Evolutionary conservation across 1,139 yeast species (phyloP).

Genomic region (Komagataea norvegica): DNA sequence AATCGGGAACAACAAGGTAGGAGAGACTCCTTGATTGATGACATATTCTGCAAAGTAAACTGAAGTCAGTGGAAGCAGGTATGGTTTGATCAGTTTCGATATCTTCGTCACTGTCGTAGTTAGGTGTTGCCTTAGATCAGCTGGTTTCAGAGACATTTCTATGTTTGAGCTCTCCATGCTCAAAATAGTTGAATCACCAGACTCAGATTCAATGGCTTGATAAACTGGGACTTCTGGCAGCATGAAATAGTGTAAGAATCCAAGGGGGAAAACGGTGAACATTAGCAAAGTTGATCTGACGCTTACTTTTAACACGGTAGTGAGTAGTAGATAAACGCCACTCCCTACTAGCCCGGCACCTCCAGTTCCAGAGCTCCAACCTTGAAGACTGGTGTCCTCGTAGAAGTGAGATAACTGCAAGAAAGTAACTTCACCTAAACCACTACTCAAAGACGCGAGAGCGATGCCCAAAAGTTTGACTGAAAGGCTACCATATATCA

Average conservation of each 20-base stretch:
- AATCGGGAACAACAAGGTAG: slow-evolving; percentile 76
- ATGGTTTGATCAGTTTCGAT: slow-evolving; percentile 55
- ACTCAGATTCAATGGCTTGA: slow-evolving; percentile 7
- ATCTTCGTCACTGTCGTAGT: slow-evolving; percentile 39
- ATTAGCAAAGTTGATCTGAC: slow-evolving; percentile 42
- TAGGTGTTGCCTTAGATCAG: slow-evolving; percentile 29
- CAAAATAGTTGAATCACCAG: no score
- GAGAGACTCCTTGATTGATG: slow-evolving; percentile 88
- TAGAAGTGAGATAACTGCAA: slow-evolving; percentile 76
- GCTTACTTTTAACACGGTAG: slow-evolving; percentile 47
- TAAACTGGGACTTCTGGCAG: slow-evolving; percentile 17
- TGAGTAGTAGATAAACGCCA: slow-evolving; percentile 47
- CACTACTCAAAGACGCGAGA: slow-evolving; percentile 80
- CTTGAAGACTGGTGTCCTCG: slow-evolving; percentile 58
- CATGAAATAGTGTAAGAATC: slow-evolving; percentile 39
- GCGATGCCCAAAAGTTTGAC: slow-evolving; percentile 63
- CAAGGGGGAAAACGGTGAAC: slow-evolving; percentile 45
- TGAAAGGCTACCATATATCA: slow-evolving; percentile 40
- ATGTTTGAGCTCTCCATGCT: no score
- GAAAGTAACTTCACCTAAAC: slow-evolving; percentile 87
- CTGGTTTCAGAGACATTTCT: not conserved
- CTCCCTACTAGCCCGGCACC: slow-evolving; percentile 91
- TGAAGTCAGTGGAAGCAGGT: slow-evolving; percentile 74
- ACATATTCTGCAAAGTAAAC: slow-evolving; percentile 86
- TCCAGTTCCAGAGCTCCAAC: slow-evolving; percentile 94